Percentiles rank a stretch among this genome's conserved stretches.
phyloP scores from a whole-genome alignment of 352 stramenopile genomes.

The Pythium grandisporangium region DNA sequence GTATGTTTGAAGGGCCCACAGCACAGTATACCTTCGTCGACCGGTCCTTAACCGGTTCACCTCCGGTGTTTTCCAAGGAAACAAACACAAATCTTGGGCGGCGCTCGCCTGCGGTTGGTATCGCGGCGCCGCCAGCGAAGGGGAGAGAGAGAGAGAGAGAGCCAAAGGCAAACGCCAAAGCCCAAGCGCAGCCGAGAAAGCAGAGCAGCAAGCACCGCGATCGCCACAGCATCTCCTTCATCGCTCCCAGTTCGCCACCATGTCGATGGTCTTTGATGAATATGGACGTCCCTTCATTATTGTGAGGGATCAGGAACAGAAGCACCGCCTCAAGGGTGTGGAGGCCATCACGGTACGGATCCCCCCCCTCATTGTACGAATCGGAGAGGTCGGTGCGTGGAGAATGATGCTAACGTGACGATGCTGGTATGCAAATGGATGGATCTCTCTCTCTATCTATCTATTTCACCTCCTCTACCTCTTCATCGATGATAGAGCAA shows the following conservation, averaged over 20 bases:
- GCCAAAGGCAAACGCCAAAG: too few species aligned
- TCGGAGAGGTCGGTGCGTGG: too few species aligned
- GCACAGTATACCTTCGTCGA: too few species aligned
- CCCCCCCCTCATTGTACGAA: not conserved
- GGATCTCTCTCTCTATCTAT: too few species aligned
- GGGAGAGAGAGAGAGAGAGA: conserved; percentile 9
- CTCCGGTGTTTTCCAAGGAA: not conserved
- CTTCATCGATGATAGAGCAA: conserved; percentile 81
- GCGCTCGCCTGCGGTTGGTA: too few species aligned
- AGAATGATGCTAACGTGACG: too few species aligned
- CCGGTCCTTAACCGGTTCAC: not conserved
- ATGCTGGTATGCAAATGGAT: too few species aligned
- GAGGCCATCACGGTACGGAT: conserved; percentile 93
- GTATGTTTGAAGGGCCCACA: too few species aligned
- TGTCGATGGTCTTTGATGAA: conserved; percentile 97
- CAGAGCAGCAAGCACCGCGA: too few species aligned
- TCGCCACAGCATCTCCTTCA: too few species aligned
- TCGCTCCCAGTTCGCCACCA: conserved; percentile 35
- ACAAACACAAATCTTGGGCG: conserved; percentile 4
- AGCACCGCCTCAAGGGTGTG: conserved; percentile 97
- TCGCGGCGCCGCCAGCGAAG: not conserved
- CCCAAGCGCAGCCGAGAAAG: too few species aligned
- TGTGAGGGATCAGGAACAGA: conserved; percentile 97
- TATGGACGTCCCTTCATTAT: conserved; percentile 99
- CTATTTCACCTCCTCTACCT: conserved; percentile 2